Percentiles rank a stretch among this genome's conserved stretches.
These are phyloP conservation scores for Leccinum solheimii DNA, from an alignment of 1,284 basidiomycete species.

Conservation along the genomic window DNA sequence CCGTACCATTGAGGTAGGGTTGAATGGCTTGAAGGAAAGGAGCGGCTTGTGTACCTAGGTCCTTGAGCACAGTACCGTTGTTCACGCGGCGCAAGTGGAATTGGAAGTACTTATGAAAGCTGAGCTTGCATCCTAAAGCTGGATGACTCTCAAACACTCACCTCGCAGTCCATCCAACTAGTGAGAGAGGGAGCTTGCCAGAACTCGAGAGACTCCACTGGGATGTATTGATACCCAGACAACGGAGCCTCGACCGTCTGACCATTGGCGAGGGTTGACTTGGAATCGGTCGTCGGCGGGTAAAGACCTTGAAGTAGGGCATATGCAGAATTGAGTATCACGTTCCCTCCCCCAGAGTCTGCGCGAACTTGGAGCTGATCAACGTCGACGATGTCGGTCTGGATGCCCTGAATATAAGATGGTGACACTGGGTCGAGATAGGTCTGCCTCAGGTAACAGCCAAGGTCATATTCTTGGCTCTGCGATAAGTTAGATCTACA, in stretches of 20 bases:
- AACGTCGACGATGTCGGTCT: slow-evolving; percentile 29
- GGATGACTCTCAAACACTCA: slow-evolving; percentile 5
- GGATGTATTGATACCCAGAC: slow-evolving; percentile 49
- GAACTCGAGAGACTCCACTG: slow-evolving; percentile 32
- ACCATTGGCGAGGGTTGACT: slow-evolving; percentile 48
- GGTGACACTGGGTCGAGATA: slow-evolving; percentile 38
- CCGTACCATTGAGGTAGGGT: slow-evolving; percentile 41
- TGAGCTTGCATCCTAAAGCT: not conserved
- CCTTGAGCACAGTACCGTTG: slow-evolving; percentile 35
- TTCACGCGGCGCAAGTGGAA: slow-evolving; percentile 31
- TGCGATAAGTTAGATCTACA: slow-evolving; percentile 6
- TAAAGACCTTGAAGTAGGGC: slow-evolving; percentile 46
- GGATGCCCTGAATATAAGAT: slow-evolving; percentile 38
- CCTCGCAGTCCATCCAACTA: slow-evolving; percentile 36
- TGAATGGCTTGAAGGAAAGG: slow-evolving; percentile 45
- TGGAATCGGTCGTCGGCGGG: slow-evolving; percentile 39
- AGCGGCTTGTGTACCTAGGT: slow-evolving; percentile 34
- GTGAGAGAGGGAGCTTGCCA: slow-evolving; percentile 31
- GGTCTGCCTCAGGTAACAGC: slow-evolving; percentile 38
- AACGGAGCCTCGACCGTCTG: slow-evolving; percentile 47
- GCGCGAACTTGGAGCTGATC: slow-evolving; percentile 38
- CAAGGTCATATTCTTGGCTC: slow-evolving; percentile 43
- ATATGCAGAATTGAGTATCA: slow-evolving; percentile 42
- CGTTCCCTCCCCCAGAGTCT: slow-evolving; percentile 46
- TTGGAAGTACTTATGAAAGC: slow-evolving; percentile 31